Evolutionary conservation across 345 rosid species (phyloP), one percentile per base, ranked within the genome.

Genomic region (Lenwebbia sp.): DNA sequence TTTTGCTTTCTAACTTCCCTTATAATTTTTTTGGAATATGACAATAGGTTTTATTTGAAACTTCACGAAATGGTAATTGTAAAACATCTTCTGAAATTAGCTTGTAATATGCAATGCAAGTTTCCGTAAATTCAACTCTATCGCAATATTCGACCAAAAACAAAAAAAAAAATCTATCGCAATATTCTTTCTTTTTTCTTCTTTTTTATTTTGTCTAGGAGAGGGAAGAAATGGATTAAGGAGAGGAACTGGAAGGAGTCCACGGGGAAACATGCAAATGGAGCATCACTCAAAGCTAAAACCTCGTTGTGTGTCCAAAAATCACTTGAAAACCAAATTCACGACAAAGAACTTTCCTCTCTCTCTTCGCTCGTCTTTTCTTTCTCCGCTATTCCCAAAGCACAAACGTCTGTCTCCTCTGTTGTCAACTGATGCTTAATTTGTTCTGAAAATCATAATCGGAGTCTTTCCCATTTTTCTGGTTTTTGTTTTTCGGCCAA

Each of bases 161-260:
- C n/a, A n/a, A 40, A 40, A 40, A 40, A 40, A 40, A 40, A 33
- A 70, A 47, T 33, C 47, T 1, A 19, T 65, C 7, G 7, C 10
- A 4, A 65, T 40, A 0, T 65, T 30, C 0, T 33, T 13, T 60
- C 8, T 6, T 13, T 13, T 3, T 26, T 0, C 25, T 10, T 25
- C 0, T 26, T 26, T n/a, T 2, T 4, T 9, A 7, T 15, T 30
- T 65, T 8, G 1, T 33, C 25, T 2, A 33, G 78, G 78, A 22
- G 76, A 65, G 78, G 23, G 78, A 33, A 65, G 76, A 17, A 17
- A 65, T 21, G 41, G 76, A 17, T 65, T 65, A 30, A 65, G 41
- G 23, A 33, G 76, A 33, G 23, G 76, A 33, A 33, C n/a, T n/a
- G n/a, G n/a, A n/a, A n/a, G 13, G 19, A 70, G 25, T 70, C 78